Base-by-base conservation (phyloP, 2,329 filamentous ascomycete species). In the Paramyrothecium sp. region DNA sequence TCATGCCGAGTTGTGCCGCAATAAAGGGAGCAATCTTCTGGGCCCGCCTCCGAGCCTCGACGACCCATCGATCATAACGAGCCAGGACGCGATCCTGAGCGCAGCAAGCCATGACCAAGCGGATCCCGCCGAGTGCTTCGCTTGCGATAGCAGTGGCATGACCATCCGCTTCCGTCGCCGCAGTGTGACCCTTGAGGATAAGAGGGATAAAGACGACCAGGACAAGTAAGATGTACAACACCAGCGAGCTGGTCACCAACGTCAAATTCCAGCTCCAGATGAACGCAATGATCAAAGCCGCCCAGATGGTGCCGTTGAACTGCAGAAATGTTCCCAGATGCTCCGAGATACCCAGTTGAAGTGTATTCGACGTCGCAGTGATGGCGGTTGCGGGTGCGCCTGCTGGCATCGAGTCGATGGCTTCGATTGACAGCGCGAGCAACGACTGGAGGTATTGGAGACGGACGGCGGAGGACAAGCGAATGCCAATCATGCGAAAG, bases 301-400 rank as follows among this genome's bases (percentile, higher is more conserved):
- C 68, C 47, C 76, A 66, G 2, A 80, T 66, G 0, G 79, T 71
- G 3, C 76, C 71, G 7, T 77, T 60, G 10, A 73, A 76, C 61
- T 81, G 75, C 30, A 82, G 63, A 3, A 81, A 70, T 0, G 70
- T 73, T 0, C 75, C 74, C 3, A 85, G 69, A 22, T 79, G 77
- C 58, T 84, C 81, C 0, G 81, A 83, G 16, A 85, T 78, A 16
- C 81, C 81, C 16, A 81, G 69, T 54, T 85, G 82, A 13, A 85
- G 73, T 0, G 78, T 78, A 56, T 84, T 84, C 4, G 81, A 77
- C 0, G 79, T 78, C 0, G 78, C 74, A 0, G 81, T 84, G 61
- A 85, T 83, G 1, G 80, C 77, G 11, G 79, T 80, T 0, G 80
- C 77, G 13, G 82, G 78, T 7, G 79, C 77, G 2, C 82, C 82